phyloP scores from a whole-genome alignment of 345 rosid genomes.

The Sisymbrium irio region DNA sequence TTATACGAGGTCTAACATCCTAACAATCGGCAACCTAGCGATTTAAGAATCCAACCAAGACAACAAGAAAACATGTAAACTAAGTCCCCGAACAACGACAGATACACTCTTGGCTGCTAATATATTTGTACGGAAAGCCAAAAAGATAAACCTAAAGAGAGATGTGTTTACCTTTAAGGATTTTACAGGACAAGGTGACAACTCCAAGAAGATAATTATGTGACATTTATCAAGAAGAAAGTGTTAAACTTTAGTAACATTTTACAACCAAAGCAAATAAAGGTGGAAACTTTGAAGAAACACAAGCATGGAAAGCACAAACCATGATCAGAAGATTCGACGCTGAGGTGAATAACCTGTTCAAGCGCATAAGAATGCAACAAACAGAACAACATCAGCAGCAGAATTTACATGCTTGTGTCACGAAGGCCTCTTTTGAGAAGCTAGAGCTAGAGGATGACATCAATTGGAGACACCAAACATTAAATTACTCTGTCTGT shows the following conservation, averaged over 20 bases:
- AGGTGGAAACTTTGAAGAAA: background rate
- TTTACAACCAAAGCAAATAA: background rate
- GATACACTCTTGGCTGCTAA: background rate
- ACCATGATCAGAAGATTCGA: constrained; percentile 37
- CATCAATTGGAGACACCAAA: too few relatives aligned
- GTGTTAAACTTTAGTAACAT: background rate
- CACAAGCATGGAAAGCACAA: background rate
- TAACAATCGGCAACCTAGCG: too few relatives aligned
- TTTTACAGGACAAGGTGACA: constrained; percentile 86
- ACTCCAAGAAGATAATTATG: constrained; percentile 96
- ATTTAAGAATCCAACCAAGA: too few relatives aligned
- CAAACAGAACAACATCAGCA: constrained; percentile 1
- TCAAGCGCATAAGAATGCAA: background rate
- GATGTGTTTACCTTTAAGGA: constrained; percentile 60
- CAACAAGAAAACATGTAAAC: background rate
- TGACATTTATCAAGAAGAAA: background rate
- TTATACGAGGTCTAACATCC: too few relatives aligned
- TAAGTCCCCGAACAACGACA: background rate
- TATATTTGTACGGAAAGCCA: too few relatives aligned
- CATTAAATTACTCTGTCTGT: too few relatives aligned
- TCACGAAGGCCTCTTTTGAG: background rate
- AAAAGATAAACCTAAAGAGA: background rate
- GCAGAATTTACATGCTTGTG: constrained; percentile 7
- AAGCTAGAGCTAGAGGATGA: constrained; percentile 14
- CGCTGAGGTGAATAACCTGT: constrained; percentile 13